These are phyloP conservation scores for Helotiales sp. DNA, from an alignment of 2,329 filamentous ascomycete species.

Conservation along the genomic window DNA sequence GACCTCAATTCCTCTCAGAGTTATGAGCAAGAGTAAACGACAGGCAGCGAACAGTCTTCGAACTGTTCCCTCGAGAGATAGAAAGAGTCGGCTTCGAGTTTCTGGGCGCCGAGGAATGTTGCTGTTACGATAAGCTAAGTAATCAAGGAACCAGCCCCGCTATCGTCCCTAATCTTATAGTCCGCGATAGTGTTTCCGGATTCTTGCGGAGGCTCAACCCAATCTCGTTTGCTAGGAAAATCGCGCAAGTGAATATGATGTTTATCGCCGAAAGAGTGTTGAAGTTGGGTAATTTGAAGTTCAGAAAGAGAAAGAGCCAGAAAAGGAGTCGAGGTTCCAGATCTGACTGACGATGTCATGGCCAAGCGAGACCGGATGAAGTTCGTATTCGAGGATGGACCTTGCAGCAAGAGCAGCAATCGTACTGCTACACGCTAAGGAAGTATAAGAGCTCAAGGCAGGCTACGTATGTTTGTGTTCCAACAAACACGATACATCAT, in stretches of 20 bases:
- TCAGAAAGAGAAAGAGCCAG: background rate
- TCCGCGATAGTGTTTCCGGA: too few species aligned
- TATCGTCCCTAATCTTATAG: too few species aligned
- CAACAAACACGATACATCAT: background rate
- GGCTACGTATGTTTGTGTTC: background rate
- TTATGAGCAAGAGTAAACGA: background rate
- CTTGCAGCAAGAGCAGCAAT: background rate
- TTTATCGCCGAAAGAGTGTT: background rate
- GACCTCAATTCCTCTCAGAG: background rate
- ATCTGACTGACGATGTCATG: background rate
- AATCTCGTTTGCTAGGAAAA: background rate
- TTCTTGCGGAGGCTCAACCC: background rate
- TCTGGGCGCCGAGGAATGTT: background rate
- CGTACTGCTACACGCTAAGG: background rate
- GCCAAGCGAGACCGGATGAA: background rate
- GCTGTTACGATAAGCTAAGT: too few species aligned
- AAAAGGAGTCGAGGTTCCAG: background rate
- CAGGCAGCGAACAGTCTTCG: background rate
- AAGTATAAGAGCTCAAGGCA: background rate
- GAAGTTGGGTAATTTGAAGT: background rate
- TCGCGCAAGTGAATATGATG: background rate
- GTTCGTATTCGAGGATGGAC: background rate
- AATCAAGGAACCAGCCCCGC: too few species aligned
- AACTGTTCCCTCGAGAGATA: background rate
- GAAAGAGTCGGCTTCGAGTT: background rate